phyloP scores from a whole-genome alignment of 208 protist genomes.

The Endotrypanum monterogeii region DNA sequence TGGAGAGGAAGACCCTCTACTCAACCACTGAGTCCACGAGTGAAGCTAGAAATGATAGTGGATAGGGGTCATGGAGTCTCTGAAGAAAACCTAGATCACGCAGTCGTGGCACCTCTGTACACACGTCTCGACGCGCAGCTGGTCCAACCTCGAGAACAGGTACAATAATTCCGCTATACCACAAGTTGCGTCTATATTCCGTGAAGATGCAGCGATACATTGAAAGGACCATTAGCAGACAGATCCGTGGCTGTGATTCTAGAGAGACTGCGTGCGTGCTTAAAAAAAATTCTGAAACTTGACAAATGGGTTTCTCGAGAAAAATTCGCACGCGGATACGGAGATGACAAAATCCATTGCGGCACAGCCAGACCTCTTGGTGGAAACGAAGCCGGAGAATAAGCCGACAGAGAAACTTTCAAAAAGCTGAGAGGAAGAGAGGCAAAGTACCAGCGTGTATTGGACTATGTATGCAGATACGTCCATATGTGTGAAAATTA shows the following conservation, averaged over 20 bases:
- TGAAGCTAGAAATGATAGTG: not conserved
- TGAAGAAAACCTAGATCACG: too few relatives aligned
- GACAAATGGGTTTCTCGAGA: not conserved
- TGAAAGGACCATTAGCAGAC: not conserved
- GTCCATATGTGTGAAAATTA: not conserved
- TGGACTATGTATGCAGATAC: too few relatives aligned
- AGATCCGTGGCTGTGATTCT: not conserved
- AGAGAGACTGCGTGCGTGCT: not conserved
- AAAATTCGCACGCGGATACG: not conserved
- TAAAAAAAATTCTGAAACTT: too few relatives aligned
- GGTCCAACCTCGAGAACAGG: too few relatives aligned
- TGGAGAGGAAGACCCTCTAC: not conserved
- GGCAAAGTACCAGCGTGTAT: not conserved
- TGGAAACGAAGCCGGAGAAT: not conserved
- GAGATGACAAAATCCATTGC: not conserved
- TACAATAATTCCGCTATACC: too few relatives aligned
- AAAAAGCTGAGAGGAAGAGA: not conserved
- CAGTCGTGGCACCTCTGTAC: too few relatives aligned
- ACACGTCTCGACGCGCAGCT: too few relatives aligned
- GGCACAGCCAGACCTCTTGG: too few relatives aligned
- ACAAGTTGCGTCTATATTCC: too few relatives aligned
- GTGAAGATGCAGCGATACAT: too few relatives aligned
- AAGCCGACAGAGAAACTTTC: not conserved
- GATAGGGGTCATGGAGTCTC: too few relatives aligned
- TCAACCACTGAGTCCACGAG: too few relatives aligned